Evolutionary conservation across 2,329 filamentous ascomycete species (phyloP), one percentile per base, ranked within the genome.

Genomic region (Metarhizium sp.): DNA sequence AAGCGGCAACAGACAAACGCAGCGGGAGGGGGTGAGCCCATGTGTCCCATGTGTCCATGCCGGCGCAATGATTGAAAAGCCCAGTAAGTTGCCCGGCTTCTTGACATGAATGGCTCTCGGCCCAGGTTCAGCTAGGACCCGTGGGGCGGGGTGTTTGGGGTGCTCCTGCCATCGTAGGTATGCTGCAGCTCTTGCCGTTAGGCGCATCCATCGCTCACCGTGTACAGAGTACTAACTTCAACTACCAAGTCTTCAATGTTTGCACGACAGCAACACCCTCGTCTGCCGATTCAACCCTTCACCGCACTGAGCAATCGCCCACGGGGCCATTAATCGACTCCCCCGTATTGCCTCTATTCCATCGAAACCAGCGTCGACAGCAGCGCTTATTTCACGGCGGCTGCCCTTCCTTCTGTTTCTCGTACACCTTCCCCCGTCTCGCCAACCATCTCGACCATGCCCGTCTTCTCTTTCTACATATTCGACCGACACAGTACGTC

Each of bases 381-480:
- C 25, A 25, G 4, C 25, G 11, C 14, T 11, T 5, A 45, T 18
- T 16, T 20, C 42, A 6, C n/a, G 2, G 16, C 42, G 20, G 5
- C 42, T 8, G 5, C 42, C 6, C 16, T 16, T 6, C 42, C n/a
- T 25, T 25, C 25, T 25, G 25, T 25, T 25, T 25, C 25, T 3
- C 25, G 25, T 10, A 45, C 8, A 18, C 42, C 42, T 8, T 20
- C 42, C 42, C 6, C 20, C 42, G 6, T 14, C 16, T 45, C n/a
- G 8, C 16, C 16, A 20, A 8, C 42, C 42, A 45, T 45, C 42
- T 25, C 40, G 8, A 42, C 42, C 68, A 97, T 99, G 94, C 86
- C 88, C 58, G 88, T 97, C 72, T 97, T 95, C 75, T 92, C 91
- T 58, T 96, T 99, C 75, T 96, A 96, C 79, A 96, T 99, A 69